Base-by-base conservation (phyloP, 2,329 filamentous ascomycete genomes). In the Hypomyces perniciosus region DNA sequence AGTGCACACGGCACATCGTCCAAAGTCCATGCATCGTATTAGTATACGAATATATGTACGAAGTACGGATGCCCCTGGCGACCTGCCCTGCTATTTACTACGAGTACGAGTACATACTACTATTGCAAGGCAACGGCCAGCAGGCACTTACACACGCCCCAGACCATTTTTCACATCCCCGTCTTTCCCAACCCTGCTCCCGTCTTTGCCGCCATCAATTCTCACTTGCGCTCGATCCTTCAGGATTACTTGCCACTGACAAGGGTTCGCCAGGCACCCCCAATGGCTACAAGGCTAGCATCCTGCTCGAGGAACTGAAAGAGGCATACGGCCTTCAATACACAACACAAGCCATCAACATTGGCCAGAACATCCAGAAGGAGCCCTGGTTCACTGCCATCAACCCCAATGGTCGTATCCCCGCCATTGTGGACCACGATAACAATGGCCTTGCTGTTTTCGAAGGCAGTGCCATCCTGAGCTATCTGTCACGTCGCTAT, bases 401-500 rank as follows among this genome's bases (percentile, higher is more conserved):
- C 30, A 77, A 77, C 53, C 82, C 83, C 35, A 87, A 86, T 64
- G 83, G 83, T 3, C 75, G 81, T 12, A 85, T 85, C 57, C 81
- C 83, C 2, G 81, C 78, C 43, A 77, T 86, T 43, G 75, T 85
- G 30, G 83, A 86, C 67, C 83, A 86, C 57, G 80, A 86, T 65
- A 75, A 80, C 54, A 70, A 71, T 50, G 76, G 68, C 43, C 79
- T 86, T 46, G 67, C 77, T 40, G 81, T 92, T 29, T 92, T 91
- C 60, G 88, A 93, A 67, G 84, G 83, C 41, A 79, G 83, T 43
- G 80, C 84, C 54, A 91, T 91, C 60, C 75, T 91, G 61, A 74
- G 80, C 53, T 92, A 92, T 66, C 75, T 92, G 20, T 79, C 82
- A 8, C 79, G 84, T n/a, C 79, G 79, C 56, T 90, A 90, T 62